Evolutionary conservation across 345 rosid genomes (phyloP), one percentile per base, ranked within the genome.

Genomic region (Clarkia xantiana): DNA sequence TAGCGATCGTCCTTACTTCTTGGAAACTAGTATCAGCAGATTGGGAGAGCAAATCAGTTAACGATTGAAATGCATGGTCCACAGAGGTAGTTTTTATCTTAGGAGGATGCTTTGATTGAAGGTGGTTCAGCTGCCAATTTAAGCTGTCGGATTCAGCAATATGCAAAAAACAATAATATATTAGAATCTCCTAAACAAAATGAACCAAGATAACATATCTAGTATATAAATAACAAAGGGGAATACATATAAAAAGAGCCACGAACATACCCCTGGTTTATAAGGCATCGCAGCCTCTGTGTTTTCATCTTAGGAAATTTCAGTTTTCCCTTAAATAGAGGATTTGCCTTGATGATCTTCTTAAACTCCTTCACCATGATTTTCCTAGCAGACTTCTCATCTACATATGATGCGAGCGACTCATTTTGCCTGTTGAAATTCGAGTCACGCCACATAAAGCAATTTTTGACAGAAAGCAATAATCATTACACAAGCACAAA

Each of bases 121-220:
- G 78, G 62, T 18, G 66, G 18, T 47, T 17, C 52, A 74, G 80
- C 72, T 78, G 80, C 80, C 80, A 75, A 47, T 72, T 78, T 48
- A 78, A 48, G 61, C 85, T 78, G 79, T 48, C 55, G 65, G 15
- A 53, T 56, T 34, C 58, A 39, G 62, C 15, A 18, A 41, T 14
- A 38, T 6, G 6, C 29, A 6, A 23, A 23, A n/a, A n/a, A n/a
- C n/a, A n/a, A n/a, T n/a, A n/a, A n/a, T n/a, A 23, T 23, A 23
- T 23, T 23, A 23, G 29, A 23, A 23, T 23, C 29, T 23, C 29
- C 3, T 23, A 6, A 23, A 23, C 6, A 3, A 23, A 23, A 2
- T n/a, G n/a, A n/a, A n/a, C n/a, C n/a, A n/a, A n/a, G n/a, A n/a
- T n/a, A n/a, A n/a, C n/a, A n/a, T n/a, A n/a, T n/a, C n/a, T n/a